phyloP scores from a whole-genome alignment of 169 alveolate species.

The Eimeria praecox region DNA sequence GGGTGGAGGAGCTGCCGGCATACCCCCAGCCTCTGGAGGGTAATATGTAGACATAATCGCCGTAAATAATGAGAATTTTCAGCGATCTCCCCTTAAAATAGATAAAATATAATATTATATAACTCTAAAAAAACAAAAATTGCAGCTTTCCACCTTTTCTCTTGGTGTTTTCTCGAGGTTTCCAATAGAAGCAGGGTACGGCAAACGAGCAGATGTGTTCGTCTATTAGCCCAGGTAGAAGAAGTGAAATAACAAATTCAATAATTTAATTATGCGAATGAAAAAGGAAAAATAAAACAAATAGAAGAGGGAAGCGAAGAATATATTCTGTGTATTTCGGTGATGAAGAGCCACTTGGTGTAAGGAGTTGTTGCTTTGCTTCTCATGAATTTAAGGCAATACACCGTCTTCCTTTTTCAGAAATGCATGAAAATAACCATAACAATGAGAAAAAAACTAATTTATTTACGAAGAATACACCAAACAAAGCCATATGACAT shows the following conservation, averaged over 20 bases:
- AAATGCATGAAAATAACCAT: background rate
- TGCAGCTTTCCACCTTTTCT: background rate
- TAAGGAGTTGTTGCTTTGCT: background rate
- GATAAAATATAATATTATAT: background rate
- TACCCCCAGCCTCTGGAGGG: constrained; percentile 1
- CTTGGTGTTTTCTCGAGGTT: background rate
- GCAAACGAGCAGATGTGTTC: background rate
- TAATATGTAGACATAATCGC: background rate
- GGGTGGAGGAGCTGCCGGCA: background rate
- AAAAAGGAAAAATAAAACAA: too few relatives aligned
- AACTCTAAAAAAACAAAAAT: background rate
- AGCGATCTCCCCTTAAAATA: background rate
- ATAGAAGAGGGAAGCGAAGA: background rate
- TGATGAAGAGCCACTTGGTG: background rate
- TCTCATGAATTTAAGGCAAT: background rate
- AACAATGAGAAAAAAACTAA: background rate
- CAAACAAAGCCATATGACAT: background rate
- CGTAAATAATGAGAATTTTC: background rate
- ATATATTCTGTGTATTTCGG: background rate
- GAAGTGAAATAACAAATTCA: background rate
- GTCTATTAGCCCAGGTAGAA: background rate
- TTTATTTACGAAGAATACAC: background rate
- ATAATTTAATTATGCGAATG: background rate
- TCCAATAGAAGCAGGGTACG: background rate
- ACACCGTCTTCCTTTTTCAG: background rate